Base-by-base conservation (phyloP, 2,329 filamentous ascomycete species). In the Ploettnerulaceae sp. region DNA sequence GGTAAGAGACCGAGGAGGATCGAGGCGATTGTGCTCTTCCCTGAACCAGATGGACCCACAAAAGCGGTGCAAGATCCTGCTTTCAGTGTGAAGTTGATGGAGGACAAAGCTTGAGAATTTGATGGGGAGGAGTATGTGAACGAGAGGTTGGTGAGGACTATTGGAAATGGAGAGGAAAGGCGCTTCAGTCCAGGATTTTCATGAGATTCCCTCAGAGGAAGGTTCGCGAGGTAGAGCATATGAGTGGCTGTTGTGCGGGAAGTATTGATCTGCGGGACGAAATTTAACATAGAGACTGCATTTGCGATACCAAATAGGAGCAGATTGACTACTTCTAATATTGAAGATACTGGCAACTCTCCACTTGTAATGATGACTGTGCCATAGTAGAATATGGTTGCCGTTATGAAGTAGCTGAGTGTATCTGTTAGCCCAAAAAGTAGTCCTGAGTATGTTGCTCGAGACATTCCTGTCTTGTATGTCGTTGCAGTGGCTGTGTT, bases 301-400 rank as follows among this genome's bases (percentile, higher is more conserved):
- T 84, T 87, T 8, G 82, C 81, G 46, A 95, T 79, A 51, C 86
- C 84, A 62, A 96, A 86, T n/a, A 95, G 75, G 1, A 97, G 74
- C 43, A 95, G 74, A 25, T 89, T 85, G 57, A 93, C 82, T 0
- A 93, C 86, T 50, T 84, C 79, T 21, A 95, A 68, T 14, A 93
- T 76, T 1, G 74, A 69, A 1, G 75, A 71, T 0, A 84, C 75
- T 0, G 70, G 71, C 54, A 69, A 66, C 29, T 75, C 66, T 7
- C 69, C 61, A 33, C 66, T 64, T 0, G 73, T 71, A 5, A 86
- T 73, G 8, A 95, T 71, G 1, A 76, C 67, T 0, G 82, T 79
- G 2, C 86, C 88, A 61, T 91, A 94, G 68, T 84, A 95, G 62
- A 95, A 93, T 7, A 95, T 77, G 3, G 95, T 68, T 0, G 89